Percentiles rank a stretch among this genome's conserved stretches.
These are phyloP conservation scores for Botrytis porri DNA, from an alignment of 2,329 filamentous ascomycete species.

Conservation along the genomic window DNA sequence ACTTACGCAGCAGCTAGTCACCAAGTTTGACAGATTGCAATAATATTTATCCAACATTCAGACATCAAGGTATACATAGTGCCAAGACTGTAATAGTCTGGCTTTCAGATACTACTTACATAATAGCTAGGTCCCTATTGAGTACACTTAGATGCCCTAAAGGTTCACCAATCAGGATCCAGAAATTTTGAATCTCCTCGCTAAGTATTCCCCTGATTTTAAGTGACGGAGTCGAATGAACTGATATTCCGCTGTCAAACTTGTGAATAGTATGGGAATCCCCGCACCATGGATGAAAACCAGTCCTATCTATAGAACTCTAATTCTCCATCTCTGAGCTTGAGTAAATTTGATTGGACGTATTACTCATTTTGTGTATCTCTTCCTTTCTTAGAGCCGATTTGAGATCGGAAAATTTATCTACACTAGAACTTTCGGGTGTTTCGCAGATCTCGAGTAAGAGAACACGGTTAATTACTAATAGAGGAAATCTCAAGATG, in stretches of 20 bases:
- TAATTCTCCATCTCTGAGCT: neutral
- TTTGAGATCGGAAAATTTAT: neutral
- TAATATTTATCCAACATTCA: neutral
- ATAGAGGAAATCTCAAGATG: fast-evolving
- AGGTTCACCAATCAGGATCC: neutral
- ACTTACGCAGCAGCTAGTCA: neutral
- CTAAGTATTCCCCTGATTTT: neutral
- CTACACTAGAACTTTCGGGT: neutral
- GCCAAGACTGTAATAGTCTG: neutral
- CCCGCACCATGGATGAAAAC: neutral
- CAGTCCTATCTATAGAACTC: neutral
- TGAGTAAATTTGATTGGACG: neutral
- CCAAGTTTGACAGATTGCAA: neutral
- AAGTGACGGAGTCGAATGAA: neutral
- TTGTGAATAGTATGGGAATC: neutral
- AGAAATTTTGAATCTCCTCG: neutral
- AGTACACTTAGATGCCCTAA: too few relatives aligned
- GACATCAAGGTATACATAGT: neutral
- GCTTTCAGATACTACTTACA: neutral
- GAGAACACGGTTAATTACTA: neutral
- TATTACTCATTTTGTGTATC: neutral
- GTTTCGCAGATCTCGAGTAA: neutral
- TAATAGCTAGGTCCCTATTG: too few relatives aligned
- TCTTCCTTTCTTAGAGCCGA: neutral
- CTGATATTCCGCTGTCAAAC: neutral